Evolutionary conservation across 805 yeast species (phyloP).

Genomic region (Wickerhamiella parazyma): DNA sequence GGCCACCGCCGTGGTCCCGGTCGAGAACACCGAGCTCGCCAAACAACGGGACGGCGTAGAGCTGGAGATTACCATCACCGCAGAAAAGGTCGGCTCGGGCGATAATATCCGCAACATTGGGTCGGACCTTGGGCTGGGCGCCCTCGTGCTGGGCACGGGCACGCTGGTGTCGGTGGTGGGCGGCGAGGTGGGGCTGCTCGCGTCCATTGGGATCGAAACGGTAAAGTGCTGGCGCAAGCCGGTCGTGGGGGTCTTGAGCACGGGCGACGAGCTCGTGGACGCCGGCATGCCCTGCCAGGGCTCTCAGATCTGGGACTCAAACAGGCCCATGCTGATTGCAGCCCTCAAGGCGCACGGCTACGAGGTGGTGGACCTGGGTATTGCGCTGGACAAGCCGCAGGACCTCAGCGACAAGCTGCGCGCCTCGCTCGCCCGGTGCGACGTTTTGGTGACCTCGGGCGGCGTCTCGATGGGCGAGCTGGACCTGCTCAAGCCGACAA

Average conservation of each 20-base stretch:
- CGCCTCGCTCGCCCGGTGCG: conserved; percentile 26
- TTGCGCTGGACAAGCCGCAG: conserved; percentile 30
- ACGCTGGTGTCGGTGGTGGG: conserved; percentile 30
- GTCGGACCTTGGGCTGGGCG: conserved; percentile 33
- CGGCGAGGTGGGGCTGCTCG: conserved; percentile 38
- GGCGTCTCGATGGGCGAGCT: conserved; percentile 50
- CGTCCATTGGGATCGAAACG: conserved; percentile 32
- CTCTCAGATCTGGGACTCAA: conserved; percentile 39
- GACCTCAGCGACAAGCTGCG: conserved; percentile 21
- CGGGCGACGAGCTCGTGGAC: conserved; percentile 39
- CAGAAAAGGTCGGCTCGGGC: conserved; percentile 27
- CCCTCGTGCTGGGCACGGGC: conserved; percentile 28
- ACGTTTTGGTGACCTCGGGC: conserved; percentile 38
- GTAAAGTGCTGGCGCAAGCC: conserved; percentile 33
- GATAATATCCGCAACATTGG: conserved; percentile 39
- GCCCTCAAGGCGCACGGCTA: conserved; percentile 27
- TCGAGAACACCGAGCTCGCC: conserved; percentile 36
- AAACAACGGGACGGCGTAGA: conserved; percentile 33
- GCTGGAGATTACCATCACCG: conserved; percentile 29
- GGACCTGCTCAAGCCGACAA: conserved; percentile 38
- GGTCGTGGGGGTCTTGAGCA: conserved; percentile 34
- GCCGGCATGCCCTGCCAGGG: conserved; percentile 21
- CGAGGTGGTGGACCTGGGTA: conserved; percentile 36
- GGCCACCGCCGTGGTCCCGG: conserved; percentile 40
- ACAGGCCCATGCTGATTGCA: conserved; percentile 35